phyloP scores from a whole-genome alignment of 306 rosid genomes.

The Parietaria judaica region DNA sequence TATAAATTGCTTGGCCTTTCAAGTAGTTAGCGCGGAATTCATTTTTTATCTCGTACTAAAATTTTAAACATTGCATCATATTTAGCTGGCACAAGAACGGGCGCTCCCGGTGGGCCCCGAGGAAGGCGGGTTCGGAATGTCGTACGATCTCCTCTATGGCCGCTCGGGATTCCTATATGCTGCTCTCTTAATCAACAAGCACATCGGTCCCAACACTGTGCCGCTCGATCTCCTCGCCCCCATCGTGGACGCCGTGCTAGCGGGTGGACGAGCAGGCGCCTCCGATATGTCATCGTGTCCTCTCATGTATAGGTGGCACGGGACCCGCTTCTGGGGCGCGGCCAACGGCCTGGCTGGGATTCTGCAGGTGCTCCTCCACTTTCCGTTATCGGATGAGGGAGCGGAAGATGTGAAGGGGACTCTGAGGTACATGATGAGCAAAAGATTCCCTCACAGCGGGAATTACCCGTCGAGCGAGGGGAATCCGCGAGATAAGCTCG shows the following conservation, averaged over 20 bases:
- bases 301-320: constrained; percentile 89
- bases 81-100: constrained; percentile 63
- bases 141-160: constrained; percentile 83
- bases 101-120: constrained; percentile 83
- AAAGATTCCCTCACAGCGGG: constrained; percentile 71
- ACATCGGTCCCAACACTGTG: constrained; percentile 46
- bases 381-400: constrained; percentile 51
- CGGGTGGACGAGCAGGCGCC: constrained; percentile 91
- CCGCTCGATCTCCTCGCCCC: constrained; percentile 53
- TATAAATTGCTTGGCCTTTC: too few relatives aligned
- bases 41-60: neutral
- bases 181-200: constrained; percentile 59
- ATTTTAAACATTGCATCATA: constrained; percentile 1
- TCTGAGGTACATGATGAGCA: constrained; percentile 67
- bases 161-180: constrained; percentile 86
- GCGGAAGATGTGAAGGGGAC: constrained; percentile 73
- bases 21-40: too few relatives aligned
- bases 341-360: constrained; percentile 88
- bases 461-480: constrained; percentile 96
- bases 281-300: constrained; percentile 69
- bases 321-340: constrained; percentile 84
- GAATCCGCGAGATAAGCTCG: constrained; percentile 67
- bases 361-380: constrained; percentile 69
- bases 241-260: constrained; percentile 58
- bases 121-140: constrained; percentile 99